Conservation (phyloP, 2,329 filamentous ascomycete genomes). For the Neophaeococcomyces aloes region DNA sequence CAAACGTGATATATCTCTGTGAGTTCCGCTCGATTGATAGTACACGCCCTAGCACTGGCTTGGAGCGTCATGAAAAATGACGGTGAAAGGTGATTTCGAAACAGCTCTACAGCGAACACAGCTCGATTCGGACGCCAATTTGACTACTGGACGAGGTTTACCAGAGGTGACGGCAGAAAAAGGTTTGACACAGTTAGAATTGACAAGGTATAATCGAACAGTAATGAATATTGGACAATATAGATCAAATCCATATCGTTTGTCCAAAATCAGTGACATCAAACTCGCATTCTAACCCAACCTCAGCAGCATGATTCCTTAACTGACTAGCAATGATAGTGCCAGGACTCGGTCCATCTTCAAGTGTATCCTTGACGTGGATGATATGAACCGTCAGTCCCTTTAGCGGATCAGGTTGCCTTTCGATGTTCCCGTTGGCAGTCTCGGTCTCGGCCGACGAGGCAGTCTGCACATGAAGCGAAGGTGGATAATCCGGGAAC, state of each 20-base stretch:
- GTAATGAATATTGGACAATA: too few species aligned
- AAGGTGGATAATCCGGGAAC: neutral
- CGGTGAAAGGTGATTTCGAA: too few species aligned
- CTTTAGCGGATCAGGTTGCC: constrained; percentile 36
- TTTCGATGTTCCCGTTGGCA: neutral
- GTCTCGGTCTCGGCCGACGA: neutral
- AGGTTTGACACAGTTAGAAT: too few species aligned
- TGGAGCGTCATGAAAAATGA: too few species aligned
- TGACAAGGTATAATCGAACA: too few species aligned
- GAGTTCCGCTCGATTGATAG: too few species aligned
- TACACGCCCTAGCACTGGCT: too few species aligned
- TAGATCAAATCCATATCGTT: constrained; percentile 33
- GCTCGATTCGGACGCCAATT: too few species aligned
- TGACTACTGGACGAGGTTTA: too few species aligned
- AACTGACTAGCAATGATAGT: constrained; percentile 64
- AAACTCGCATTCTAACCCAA: constrained; percentile 68
- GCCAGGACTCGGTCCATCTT: constrained; percentile 55
- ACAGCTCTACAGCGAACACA: too few species aligned
- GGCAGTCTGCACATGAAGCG: neutral
- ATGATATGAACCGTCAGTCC: constrained; percentile 79
- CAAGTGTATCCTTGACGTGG: constrained; percentile 79
- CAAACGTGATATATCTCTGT: too few species aligned
- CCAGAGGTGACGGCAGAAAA: too few species aligned
- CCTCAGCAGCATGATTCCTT: constrained; percentile 52
- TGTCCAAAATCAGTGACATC: constrained; percentile 58